Base-by-base conservation (phyloP, 805 yeast genomes). In the Nakazawaea ambrosiae region DNA sequence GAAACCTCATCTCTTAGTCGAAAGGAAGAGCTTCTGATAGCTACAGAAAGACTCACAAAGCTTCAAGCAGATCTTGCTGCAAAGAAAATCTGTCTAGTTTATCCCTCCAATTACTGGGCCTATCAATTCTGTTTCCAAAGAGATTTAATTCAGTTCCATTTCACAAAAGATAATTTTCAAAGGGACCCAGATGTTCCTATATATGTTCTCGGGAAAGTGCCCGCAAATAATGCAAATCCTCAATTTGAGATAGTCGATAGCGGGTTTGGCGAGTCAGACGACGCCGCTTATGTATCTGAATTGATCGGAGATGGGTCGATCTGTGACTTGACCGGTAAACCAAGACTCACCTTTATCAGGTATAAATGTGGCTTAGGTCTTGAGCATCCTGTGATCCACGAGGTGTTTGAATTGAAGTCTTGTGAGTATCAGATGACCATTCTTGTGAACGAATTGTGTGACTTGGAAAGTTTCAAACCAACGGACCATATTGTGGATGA, bases 291-390 rank as follows among this genome's bases (percentile, higher is more conserved):
- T 36, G 44, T 58, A 4, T 44, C 57, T 9, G 63, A 57, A 25
- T 41, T 42, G 12, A 41, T 56, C 2, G 42, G 45, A 5, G 49
- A 50, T 30, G 66, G 66, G 4, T 45, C 51, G 2, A 40, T 48
- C 2, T 61, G 66, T 46, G 66, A 61, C 39, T 34, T 58, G 23
- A 61, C 64, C 3, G 51, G 52, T 2, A 39, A 39, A n/a, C 54
- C 51, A 17, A 41, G 66, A 31, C 32, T 46, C 4, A 47, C 55
- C 2, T 45, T 44, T 1, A 44, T 60, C 15, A 45, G 49, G 14
- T 60, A 59, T 31, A 38, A 42, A 4, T 61, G 65, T 33, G 53
- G 49, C 31, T 37, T 41, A 2, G 29, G 46, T 10, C 28, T 36
- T 2, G 12, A 24, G 3, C 1, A 9, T 1, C 55, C 62, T 4